These are phyloP conservation scores for Geoglossum cookeanum DNA, from an alignment of 2,329 filamentous ascomycete genomes.

Conservation along the genomic window DNA sequence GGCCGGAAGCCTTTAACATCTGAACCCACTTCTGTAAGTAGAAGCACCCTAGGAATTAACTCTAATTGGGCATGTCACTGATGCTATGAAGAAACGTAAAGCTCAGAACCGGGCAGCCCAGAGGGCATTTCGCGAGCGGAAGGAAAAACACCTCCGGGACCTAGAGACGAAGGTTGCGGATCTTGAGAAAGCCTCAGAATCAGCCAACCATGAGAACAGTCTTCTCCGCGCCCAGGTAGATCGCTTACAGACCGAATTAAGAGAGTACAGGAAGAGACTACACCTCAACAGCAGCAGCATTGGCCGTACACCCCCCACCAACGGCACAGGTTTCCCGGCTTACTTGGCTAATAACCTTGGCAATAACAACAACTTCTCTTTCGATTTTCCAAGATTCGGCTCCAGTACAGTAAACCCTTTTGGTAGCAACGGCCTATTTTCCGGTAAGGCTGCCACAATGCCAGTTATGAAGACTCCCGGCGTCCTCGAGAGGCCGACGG, in stretches of 20 bases:
- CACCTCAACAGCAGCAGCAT: slow-evolving; percentile 36
- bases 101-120: slow-evolving; percentile 89
- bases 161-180: slow-evolving; percentile 62
- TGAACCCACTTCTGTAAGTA: slow-evolving; percentile 79
- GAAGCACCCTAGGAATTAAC: background rate
- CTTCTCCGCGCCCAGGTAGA: slow-evolving; percentile 74
- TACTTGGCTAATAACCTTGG: slow-evolving; percentile 29
- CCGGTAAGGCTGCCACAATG: background rate
- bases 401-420: slow-evolving; percentile 33
- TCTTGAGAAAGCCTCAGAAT: slow-evolving; percentile 65
- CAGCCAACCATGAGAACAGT: slow-evolving; percentile 69
- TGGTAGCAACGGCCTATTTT: background rate
- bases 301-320: slow-evolving; percentile 27
- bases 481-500: background rate
- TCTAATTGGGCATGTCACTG: slow-evolving; percentile 13
- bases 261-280: slow-evolving; percentile 77
- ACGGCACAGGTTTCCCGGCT: slow-evolving; percentile 22
- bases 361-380: slow-evolving; percentile 69
- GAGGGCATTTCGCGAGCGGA: slow-evolving; percentile 81
- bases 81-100: slow-evolving; percentile 58
- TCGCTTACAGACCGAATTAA: slow-evolving; percentile 64
- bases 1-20: slow-evolving; percentile 89
- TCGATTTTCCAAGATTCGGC: slow-evolving; percentile 92
- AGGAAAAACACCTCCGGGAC: slow-evolving; percentile 78
- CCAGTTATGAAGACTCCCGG: background rate